Evolutionary conservation across 495 filamentous ascomycete species (phyloP).

Genomic region (Penicillium coprophilum): DNA sequence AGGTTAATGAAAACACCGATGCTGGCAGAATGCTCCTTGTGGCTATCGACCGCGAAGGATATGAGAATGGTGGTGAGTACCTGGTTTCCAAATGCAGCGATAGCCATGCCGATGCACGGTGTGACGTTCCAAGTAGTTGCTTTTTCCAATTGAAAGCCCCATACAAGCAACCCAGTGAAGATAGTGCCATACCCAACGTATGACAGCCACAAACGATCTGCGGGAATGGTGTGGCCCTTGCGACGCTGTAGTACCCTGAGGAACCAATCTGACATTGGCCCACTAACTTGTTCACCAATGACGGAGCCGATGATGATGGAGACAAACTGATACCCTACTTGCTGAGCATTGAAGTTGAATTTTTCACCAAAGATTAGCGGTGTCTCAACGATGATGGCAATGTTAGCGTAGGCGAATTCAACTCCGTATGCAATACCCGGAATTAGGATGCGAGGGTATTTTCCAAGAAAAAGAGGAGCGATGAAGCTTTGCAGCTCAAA

Average conservation of each 20-base stretch:
- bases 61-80: background rate
- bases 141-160: too few relatives aligned
- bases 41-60: constrained; percentile 25
- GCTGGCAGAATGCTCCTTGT: constrained; percentile 20
- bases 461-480: too few relatives aligned
- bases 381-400: constrained; percentile 37
- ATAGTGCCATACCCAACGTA: too few relatives aligned
- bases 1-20: constrained; percentile 37
- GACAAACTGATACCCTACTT: constrained; percentile 39
- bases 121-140: too few relatives aligned
- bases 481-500: too few relatives aligned
- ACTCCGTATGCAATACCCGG: constrained; percentile 30
- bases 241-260: too few relatives aligned
- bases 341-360: constrained; percentile 35
- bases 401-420: constrained; percentile 34
- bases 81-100: too few relatives aligned
- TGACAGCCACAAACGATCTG: too few relatives aligned
- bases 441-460: background rate
- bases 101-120: too few relatives aligned
- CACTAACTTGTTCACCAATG: background rate
- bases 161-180: too few relatives aligned
- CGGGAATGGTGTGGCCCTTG: too few relatives aligned
- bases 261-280: too few relatives aligned
- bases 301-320: constrained; percentile 38
- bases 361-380: constrained; percentile 31